Conservation (phyloP, 371 early-diverging fungal genomes). For the Mucor racemosus region DNA sequence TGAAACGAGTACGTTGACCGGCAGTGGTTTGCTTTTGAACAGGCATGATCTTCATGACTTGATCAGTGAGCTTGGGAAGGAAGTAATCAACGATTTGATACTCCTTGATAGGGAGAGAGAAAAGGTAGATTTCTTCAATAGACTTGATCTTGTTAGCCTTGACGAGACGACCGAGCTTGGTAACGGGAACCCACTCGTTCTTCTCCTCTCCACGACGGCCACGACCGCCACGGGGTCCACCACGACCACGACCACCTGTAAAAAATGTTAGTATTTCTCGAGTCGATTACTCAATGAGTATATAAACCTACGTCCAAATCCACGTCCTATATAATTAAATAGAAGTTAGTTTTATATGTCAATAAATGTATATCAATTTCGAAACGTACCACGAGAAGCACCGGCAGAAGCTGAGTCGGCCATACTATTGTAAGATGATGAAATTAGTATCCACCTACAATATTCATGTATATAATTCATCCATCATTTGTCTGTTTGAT, state of each 20-base stretch:
- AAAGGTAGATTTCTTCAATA: constrained; percentile 96
- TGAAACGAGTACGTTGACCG: constrained; percentile 99
- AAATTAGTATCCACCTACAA: neutral
- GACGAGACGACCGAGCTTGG: constrained; percentile 91
- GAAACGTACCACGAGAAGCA: constrained; percentile 59
- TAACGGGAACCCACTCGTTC: constrained; percentile 79
- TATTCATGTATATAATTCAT: constrained; percentile 15
- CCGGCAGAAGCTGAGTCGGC: constrained; percentile 84
- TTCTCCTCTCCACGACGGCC: constrained; percentile 89
- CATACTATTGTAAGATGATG: constrained; percentile 40
- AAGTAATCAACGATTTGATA: constrained; percentile 99
- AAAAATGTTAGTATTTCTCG: neutral
- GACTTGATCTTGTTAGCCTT: constrained; percentile 92
- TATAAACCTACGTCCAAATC: constrained; percentile 62
- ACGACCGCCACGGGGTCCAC: constrained; percentile 74
- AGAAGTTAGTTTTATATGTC: neutral
- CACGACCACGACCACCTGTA: constrained; percentile 50
- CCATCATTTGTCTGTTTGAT: constrained; percentile 5
- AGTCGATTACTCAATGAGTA: neutral
- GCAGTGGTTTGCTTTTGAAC: constrained; percentile 99
- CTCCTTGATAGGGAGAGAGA: constrained; percentile 99
- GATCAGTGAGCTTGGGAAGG: constrained; percentile 97
- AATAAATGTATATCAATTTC: constrained; percentile 4
- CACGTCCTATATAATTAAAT: constrained; percentile 56
- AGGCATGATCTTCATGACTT: constrained; percentile 99